Evolutionary conservation across 2,329 filamentous ascomycete genomes (phyloP), one percentile per base, ranked within the genome.

Genomic region (Acrocalymma vagum): DNA sequence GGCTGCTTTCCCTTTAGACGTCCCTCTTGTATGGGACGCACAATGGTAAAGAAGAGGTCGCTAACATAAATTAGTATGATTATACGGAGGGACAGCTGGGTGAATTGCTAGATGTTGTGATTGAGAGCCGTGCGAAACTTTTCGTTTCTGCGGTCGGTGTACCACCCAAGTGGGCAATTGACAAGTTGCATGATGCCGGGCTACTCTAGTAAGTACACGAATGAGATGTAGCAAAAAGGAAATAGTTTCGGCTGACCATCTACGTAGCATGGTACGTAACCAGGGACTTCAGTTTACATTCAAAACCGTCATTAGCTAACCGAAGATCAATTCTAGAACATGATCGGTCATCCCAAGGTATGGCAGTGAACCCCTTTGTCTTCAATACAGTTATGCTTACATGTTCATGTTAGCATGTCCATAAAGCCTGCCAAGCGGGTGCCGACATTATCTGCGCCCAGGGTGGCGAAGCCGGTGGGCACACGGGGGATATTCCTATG

Each of bases 141-240:
- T 69, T 70, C 32, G 63, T 70, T 15, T 66, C 60, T 2, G 65
- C 66, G 1, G 61, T 70, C 4, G 66, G 65, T 11, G 58, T 68
- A 9, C 57, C 64, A 5, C 63, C 63, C 5, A 38, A 46, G 24
- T 58, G 53, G 50, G 60, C 55, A 3, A 55, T 70, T 14, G 60
- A 67, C 11, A 65, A 58, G 30, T 35, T 69, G 22, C 64, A 70
- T 38, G 53, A 56, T 26, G 43, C 15, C 6, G 57, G 55, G 14
- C 48, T 63, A n/a, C 40, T 63, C 15, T 63, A 63, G 48, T 53
- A 44, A 40, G 46, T 36, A 38, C 15, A 11, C 16, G 4, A 29
- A 6, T 29, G 7, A 30, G 14, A 22, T 25, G 18, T 16, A 16
- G 32, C 9, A 7, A 26, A 38, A 38, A 13, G 40, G 35, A 9